Evolutionary conservation across 345 rosid genomes (phyloP), one percentile per base, ranked within the genome.

Genomic region (Euclidium syriacum): DNA sequence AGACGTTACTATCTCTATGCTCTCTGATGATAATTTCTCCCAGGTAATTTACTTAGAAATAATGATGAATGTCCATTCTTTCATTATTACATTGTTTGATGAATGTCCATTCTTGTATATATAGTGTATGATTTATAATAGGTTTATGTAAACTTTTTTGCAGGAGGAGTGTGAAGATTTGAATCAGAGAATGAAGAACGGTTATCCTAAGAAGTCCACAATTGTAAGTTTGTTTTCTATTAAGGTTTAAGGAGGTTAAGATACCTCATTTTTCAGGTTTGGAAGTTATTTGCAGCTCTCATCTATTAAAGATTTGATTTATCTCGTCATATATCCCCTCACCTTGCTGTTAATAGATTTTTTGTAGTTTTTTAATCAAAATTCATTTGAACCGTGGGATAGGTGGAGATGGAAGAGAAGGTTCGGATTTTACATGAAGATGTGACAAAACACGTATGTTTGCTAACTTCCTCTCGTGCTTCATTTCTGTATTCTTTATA

Each of bases 151-250:
- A 68, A 48, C 14, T 41, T 42, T n/a, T 62, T 63, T 81, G 75
- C 68, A 91, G 96, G 95, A 88, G 73, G 96, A 88, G 70, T 91
- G 96, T 39, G 80, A 75, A 57, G 98, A 88, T 74, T 73, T 91
- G 75, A 51, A 25, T 36, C 77, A 70, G 69, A 81, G 88, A 61
- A 61, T 88, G 17, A 79, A 73, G 50, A 75, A 67, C 52, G 84
- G 84, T 30, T 69, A 73, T 65, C 81, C 78, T 33, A 80, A 80
- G 76, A 84, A 77, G 74, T 86, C 75, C 42, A 78, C 89, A 18
- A 22, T 84, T 74, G 95, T 91, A 81, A 78, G 95, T 76, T 80
- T 38, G 12, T 54, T 51, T 10, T 50, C 39, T 12, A 25, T 49
- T 42, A 38, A 42, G 41, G 26, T 22, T 49, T 42, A 38, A 42